phyloP scores from a whole-genome alignment of 176 grass and related monocot genomes.

The Ensete glaucum region DNA sequence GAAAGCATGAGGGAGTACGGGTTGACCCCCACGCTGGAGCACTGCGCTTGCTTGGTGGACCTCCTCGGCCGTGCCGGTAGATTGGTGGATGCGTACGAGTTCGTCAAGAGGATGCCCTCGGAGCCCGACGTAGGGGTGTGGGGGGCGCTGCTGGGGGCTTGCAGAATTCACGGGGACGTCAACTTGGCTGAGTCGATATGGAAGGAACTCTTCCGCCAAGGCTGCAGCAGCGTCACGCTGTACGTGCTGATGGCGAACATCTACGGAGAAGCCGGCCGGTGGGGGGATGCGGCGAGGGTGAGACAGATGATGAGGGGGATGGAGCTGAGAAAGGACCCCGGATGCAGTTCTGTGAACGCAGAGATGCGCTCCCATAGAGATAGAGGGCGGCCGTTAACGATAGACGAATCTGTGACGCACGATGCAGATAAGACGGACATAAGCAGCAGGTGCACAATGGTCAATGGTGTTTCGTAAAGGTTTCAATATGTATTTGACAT shows the following conservation, averaged over 20 bases:
- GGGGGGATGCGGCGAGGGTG: slow-evolving; percentile 6
- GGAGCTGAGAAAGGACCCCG: background rate
- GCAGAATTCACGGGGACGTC: slow-evolving; percentile 45
- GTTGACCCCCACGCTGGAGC: slow-evolving; percentile 41
- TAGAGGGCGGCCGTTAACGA: too few species aligned
- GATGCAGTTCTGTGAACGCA: background rate
- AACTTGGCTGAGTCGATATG: slow-evolving; percentile 44
- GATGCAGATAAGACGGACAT: too few species aligned
- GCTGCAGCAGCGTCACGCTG: slow-evolving; percentile 30
- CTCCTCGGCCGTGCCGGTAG: slow-evolving; percentile 60
- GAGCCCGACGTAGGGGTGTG: slow-evolving; percentile 52
- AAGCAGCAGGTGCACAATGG: too few species aligned
- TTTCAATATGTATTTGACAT: too few species aligned
- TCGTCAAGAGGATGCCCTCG: slow-evolving; percentile 52
- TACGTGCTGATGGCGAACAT: slow-evolving; percentile 22
- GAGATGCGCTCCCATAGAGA: background rate
- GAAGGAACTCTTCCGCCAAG: slow-evolving; percentile 29
- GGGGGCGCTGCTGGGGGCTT: slow-evolving; percentile 53
- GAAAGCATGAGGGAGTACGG: slow-evolving; percentile 45
- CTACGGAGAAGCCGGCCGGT: slow-evolving; percentile 2
- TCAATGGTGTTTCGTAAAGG: too few species aligned
- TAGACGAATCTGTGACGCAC: too few species aligned
- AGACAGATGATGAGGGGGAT: slow-evolving; percentile 7
- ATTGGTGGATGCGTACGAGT: slow-evolving; percentile 51
- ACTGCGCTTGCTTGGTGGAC: slow-evolving; percentile 68